Conservation (phyloP, 1,139 yeast species). For the Magnusiomyces suaveolens region DNA sequence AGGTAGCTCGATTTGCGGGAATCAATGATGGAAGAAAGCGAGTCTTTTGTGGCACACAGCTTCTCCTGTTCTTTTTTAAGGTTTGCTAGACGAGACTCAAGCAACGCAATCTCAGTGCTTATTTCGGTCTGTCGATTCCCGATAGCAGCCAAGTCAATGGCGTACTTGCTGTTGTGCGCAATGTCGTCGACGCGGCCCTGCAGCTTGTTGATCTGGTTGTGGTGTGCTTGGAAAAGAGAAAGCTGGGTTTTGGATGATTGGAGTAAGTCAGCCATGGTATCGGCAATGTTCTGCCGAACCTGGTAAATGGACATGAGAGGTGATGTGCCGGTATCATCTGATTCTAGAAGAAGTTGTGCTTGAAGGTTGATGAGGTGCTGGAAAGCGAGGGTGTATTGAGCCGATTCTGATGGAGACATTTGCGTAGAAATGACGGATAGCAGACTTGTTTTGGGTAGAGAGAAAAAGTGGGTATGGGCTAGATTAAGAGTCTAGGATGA, state of each 20-base stretch:
- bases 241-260: neutral
- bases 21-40: slow-evolving; percentile 1
- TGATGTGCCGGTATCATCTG: neutral
- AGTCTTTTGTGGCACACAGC: neutral
- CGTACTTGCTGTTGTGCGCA: slow-evolving; percentile 1
- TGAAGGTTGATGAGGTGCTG: neutral
- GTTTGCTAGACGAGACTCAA: neutral
- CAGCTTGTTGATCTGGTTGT: neutral
- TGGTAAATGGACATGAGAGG: neutral
- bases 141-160: neutral
- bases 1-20: neutral
- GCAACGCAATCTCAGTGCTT: neutral
- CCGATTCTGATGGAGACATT: too few species aligned
- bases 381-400: neutral
- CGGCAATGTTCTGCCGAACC: neutral
- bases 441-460: too few species aligned
- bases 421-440: too few species aligned
- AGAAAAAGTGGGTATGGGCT: too few species aligned
- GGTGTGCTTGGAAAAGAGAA: neutral
- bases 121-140: neutral
- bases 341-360: neutral
- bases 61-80: neutral
- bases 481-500: too few species aligned
- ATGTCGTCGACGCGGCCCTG: neutral
- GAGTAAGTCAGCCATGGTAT: neutral